A percentile compares a stretch with the other conserved stretches of the same genome.
These are phyloP conservation scores for Bretziella fagacearum DNA, from an alignment of 2,329 filamentous ascomycete genomes.

Conservation along the genomic window DNA sequence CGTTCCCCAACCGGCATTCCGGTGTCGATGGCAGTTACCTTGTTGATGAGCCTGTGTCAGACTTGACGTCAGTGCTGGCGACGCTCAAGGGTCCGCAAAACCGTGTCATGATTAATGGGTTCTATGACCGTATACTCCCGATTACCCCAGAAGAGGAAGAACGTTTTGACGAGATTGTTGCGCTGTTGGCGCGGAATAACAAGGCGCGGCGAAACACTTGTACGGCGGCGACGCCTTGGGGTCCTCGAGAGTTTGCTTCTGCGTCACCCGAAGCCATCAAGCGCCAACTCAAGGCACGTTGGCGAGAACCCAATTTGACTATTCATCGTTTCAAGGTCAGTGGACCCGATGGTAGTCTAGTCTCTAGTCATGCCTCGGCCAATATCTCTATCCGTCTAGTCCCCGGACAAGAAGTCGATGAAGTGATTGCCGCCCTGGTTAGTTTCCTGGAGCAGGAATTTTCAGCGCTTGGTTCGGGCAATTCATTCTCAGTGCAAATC, in stretches of 20 bases:
- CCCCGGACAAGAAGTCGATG: constrained; percentile 73
- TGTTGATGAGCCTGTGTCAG: constrained; percentile 80
- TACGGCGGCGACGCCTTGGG: neutral
- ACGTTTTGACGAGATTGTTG: constrained; percentile 70
- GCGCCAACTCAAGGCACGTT: constrained; percentile 73
- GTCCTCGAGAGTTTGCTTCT: neutral
- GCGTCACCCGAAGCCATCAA: constrained; percentile 35
- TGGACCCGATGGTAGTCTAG: constrained; percentile 78
- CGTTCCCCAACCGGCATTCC: constrained; percentile 77
- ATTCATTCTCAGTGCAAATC: constrained; percentile 64
- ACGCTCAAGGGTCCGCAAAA: constrained; percentile 70
- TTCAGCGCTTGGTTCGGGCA: constrained; percentile 56
- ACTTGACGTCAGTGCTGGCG: constrained; percentile 67
- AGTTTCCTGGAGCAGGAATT: constrained; percentile 57
- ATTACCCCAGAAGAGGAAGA: constrained; percentile 59
- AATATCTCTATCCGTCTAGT: constrained; percentile 83
- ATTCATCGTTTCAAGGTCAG: constrained; percentile 88
- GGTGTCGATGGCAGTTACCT: constrained; percentile 90
- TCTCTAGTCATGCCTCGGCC: constrained; percentile 76
- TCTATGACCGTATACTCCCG: constrained; percentile 70
- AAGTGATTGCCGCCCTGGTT: constrained; percentile 52
- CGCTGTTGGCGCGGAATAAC: constrained; percentile 49
- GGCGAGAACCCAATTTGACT: constrained; percentile 88
- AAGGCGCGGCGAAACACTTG: neutral
- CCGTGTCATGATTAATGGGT: constrained; percentile 66